Base-by-base conservation (phyloP, 2,329 filamentous ascomycete genomes). In the Epichloe amarillans region DNA sequence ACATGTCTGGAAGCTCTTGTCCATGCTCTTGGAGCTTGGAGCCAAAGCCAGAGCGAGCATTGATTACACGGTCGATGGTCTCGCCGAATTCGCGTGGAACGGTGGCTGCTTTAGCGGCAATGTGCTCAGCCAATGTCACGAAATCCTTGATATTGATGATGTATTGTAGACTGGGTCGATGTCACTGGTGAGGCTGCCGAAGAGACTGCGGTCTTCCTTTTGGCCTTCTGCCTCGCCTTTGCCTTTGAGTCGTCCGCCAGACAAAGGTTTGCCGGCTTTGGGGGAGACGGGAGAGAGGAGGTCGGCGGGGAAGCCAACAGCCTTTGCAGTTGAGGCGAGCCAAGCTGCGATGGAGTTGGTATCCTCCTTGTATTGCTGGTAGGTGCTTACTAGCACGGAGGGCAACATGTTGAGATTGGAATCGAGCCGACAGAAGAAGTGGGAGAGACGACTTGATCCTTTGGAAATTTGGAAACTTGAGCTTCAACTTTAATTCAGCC, bases 281-380 rank as follows among this genome's bases (percentile, higher is more conserved):
- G 30, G 15, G 11, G 43, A 35, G 5, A n/a, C 8, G 40, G 39
- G 23, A 43, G 30, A 42, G 11, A 60, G 54, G 10, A 61, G 51
- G 36, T 61, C 55, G 4, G 56, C 14, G 10, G 61, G 43, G 45
- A 61, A 70, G 4, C 68, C 68, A 40, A 56, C 58, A 3, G 57
- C 53, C 47, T 61, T 66, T 39, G 69, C 70, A 0, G 68, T 71
- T 2, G 63, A 64, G 2, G 66, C 68, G 7, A 72, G 66, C 70
- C 69, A 73, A 35, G 61, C 57, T 1, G 66, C 68, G 10, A 73
- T 61, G 2, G 62, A 59, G 38, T 70, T 57, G 0, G 65, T 69
- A 50, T 72, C 69, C n/a, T 63, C 52, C 52, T 70, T 72, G 57
- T 72, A 72, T 50, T 64, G 61, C 19, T 60, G 60, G 52, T 72